Evolutionary conservation across 2,329 filamentous ascomycete species (phyloP), one percentile per base, ranked within the genome.

Genomic region (Aspergillus glaucus): DNA sequence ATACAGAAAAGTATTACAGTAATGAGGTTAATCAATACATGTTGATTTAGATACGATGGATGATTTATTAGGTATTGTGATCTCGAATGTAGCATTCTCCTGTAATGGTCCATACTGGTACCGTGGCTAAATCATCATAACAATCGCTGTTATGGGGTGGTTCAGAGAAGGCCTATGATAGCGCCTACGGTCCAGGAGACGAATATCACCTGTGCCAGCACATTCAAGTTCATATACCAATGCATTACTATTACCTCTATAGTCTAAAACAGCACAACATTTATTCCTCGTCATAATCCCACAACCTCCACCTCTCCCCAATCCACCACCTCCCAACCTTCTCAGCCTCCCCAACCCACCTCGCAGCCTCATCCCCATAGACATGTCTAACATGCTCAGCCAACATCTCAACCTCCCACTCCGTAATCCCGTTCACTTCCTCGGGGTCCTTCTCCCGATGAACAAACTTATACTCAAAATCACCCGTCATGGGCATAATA

Each of bases 401-500:
- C 10, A 72, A 50, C 19, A 60, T 59, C 1, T 46, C 22, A 22
- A 66, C 48, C 10, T 61, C 59, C 53, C 68, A 69, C n/a, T 60
- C 60, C 41, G 65, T 64, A 5, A 68, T 51, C 1, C 60, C 54
- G 7, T 65, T 39, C 1, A 57, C 30, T 50, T 72, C 70, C 26
- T 64, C 50, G 1, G 69, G 66, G 46, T 72, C 69, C 5, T 50
- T 54, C 2, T 56, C 55, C 5, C 64, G 53, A 28, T 71, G 57
- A 1, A 66, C 67, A 55, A 73, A 73, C 28, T 57, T 50, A 51
- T 61, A 69, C 24, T 60, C 56, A 6, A 75, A 86, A 46, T 88
- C 87, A 65, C 94, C 88, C 60, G 87, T 80, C 59, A 92, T 83
- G 4, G 87, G 84, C 47, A 96, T 84, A 12, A 61, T 56, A 85